Evolutionary conservation across 345 rosid genomes (phyloP).

Genomic region (Leavenworthia alabamica): DNA sequence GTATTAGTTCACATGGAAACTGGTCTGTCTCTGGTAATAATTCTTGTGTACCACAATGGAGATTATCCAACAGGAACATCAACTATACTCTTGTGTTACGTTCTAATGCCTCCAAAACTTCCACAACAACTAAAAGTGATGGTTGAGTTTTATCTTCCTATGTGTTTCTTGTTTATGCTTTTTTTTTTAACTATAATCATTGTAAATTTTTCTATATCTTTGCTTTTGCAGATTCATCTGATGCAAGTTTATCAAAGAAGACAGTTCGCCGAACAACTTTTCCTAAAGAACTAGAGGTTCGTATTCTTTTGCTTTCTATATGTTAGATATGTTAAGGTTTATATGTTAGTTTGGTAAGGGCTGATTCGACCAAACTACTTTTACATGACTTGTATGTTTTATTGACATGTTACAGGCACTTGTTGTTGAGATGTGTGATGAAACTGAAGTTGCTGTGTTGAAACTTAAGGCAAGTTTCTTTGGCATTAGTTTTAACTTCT

Average conservation of each 20-base stretch:
- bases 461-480: conserved; percentile 63
- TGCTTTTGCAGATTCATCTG: conserved; percentile 31
- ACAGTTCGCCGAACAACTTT: conserved; percentile 42
- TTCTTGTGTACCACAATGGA: conserved; percentile 28
- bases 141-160: conserved; percentile 37
- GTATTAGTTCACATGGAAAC: conserved; percentile 20
- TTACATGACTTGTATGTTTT: conserved; percentile 10
- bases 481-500: background rate
- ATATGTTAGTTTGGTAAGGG: background rate
- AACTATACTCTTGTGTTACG: conserved; percentile 28
- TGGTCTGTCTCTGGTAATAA: conserved; percentile 35
- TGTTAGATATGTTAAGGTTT: conserved; percentile 5
- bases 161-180: background rate
- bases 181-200: background rate
- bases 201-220: background rate
- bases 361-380: background rate
- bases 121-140: conserved; percentile 40
- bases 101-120: conserved; percentile 44
- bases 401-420: conserved; percentile 44
- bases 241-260: conserved; percentile 34
- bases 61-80: conserved; percentile 23
- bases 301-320: conserved; percentile 1
- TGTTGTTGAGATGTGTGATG: conserved; percentile 84
- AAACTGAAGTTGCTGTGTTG: conserved; percentile 89
- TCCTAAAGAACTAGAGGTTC: conserved; percentile 79